Conservation (phyloP, 140 eudicot species). For the Oenanthe javanica region DNA sequence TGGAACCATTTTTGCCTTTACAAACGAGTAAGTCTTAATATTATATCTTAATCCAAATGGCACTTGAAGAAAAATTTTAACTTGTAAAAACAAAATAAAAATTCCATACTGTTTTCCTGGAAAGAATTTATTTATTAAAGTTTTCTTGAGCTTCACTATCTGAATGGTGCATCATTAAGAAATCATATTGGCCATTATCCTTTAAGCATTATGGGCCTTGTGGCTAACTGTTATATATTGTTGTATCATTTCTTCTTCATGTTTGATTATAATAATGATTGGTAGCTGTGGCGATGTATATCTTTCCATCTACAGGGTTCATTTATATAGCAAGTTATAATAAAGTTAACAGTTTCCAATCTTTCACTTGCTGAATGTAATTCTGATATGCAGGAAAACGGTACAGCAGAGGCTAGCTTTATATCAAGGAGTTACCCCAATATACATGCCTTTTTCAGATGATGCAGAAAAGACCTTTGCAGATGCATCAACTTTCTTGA, state of each 20-base stretch:
- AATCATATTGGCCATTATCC: background rate
- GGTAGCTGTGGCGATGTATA: background rate
- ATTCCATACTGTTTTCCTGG: background rate
- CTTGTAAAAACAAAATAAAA: background rate
- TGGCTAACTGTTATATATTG: no score
- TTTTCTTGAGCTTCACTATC: background rate
- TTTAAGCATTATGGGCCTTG: no score
- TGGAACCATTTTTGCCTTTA: slow-evolving; percentile 93
- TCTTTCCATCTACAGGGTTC: background rate
- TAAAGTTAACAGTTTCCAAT: background rate
- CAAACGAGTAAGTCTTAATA: slow-evolving; percentile 66
- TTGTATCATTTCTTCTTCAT: no score
- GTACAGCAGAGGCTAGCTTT: slow-evolving; percentile 83
- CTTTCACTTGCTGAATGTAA: background rate
- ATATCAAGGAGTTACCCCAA: slow-evolving; percentile 94
- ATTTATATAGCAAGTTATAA: background rate
- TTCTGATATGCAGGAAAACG: slow-evolving; percentile 51
- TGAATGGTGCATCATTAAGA: background rate
- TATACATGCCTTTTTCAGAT: slow-evolving; percentile 72
- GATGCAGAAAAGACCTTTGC: slow-evolving; percentile 95
- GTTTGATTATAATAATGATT: background rate
- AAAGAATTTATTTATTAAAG: background rate
- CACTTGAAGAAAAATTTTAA: background rate
- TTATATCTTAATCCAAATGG: background rate
- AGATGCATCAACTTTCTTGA: slow-evolving; percentile 51